A percentile compares a stretch with the other conserved stretches of the same genome.
Conservation (phyloP, 306 rosid species). For the Trifolium subterraneum region DNA sequence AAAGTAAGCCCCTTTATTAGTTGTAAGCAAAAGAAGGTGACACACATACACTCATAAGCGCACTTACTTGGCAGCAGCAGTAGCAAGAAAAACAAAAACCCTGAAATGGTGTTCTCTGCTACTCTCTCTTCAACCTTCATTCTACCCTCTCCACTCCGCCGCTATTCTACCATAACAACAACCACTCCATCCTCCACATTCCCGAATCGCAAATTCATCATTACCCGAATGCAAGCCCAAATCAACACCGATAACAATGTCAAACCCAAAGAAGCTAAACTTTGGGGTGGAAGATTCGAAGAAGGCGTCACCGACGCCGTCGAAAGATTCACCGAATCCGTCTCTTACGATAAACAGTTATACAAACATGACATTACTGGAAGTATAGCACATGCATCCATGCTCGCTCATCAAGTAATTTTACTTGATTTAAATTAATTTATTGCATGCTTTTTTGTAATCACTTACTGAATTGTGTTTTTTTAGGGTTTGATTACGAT, state of each 20-base stretch:
- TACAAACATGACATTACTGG: conserved; percentile 91
- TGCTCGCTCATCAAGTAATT: conserved; percentile 91
- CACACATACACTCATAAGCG: neutral
- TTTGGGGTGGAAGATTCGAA: conserved; percentile 98
- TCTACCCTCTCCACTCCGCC: neutral
- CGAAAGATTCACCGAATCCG: conserved; percentile 93
- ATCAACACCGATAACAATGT: conserved; percentile 3
- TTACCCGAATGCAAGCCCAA: conserved; percentile 37
- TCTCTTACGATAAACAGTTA: conserved; percentile 79
- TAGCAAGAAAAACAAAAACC: too few species aligned
- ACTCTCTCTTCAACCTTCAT: conserved; percentile 34
- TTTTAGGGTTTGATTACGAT: conserved; percentile 71
- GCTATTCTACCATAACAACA: neutral
- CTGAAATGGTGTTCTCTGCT: conserved; percentile 37
- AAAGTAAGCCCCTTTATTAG: too few species aligned
- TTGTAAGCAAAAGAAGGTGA: neutral
- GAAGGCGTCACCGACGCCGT: conserved; percentile 84
- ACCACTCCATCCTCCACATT: conserved; percentile 28
- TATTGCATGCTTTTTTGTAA: neutral
- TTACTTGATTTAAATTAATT: neutral
- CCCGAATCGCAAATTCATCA: neutral
- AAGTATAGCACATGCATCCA: conserved; percentile 87
- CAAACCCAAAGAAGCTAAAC: conserved; percentile 72
- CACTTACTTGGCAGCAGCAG: too few species aligned
- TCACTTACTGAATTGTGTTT: neutral